phyloP scores from a whole-genome alignment of 768 basidiomycete species.

The Mycena filopes region DNA sequence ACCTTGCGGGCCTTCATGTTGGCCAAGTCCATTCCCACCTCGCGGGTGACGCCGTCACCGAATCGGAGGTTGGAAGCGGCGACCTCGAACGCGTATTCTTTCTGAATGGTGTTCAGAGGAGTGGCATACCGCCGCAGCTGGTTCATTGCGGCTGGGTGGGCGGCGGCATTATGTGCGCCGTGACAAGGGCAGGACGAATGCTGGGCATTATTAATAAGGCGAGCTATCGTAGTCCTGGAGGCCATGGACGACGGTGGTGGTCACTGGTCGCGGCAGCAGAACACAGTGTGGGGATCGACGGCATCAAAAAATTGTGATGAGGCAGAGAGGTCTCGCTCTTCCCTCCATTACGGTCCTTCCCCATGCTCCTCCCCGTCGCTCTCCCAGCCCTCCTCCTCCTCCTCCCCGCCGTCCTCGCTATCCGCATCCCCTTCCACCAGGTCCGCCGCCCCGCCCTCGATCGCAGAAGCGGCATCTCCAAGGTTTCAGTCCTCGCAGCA shows the following conservation, averaged over 20 bases:
- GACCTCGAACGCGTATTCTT: conserved; percentile 95
- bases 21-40: conserved; percentile 94
- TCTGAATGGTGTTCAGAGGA: conserved; percentile 76
- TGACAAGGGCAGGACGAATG: conserved; percentile 85
- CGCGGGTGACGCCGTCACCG: conserved; percentile 88
- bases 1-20: conserved; percentile 95
- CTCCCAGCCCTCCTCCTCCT: conserved; percentile 40
- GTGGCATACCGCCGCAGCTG: conserved; percentile 82
- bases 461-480: conserved; percentile 48
- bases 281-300: background rate
- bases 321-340: background rate
- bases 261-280: too few species aligned
- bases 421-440: conserved; percentile 60
- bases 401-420: conserved; percentile 47
- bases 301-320: background rate
- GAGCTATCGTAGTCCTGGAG: conserved; percentile 71
- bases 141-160: conserved; percentile 59
- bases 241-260: conserved; percentile 46
- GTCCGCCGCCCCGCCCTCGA: conserved; percentile 47
- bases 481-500: conserved; percentile 47
- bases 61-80: conserved; percentile 91
- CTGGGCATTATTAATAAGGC: conserved; percentile 81
- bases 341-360: background rate
- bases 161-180: conserved; percentile 60
- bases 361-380: conserved; percentile 30